phyloP scores from a whole-genome alignment of 83 land plant genomes.

The Diphasiastrum complanatum region DNA sequence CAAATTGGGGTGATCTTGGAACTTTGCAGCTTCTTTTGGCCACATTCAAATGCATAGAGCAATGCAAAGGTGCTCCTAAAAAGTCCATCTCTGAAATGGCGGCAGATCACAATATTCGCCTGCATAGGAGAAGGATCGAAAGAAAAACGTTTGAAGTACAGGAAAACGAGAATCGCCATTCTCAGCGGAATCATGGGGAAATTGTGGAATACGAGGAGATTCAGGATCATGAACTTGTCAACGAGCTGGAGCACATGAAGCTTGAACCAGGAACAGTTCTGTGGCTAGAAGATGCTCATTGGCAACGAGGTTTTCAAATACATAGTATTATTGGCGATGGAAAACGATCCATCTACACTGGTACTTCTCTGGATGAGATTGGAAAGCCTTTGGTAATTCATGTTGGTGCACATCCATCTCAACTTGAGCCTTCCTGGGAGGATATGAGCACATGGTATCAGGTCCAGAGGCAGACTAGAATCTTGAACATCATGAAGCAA shows the following conservation, averaged over 20 bases:
- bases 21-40: conserved; percentile 73
- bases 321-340: conserved; percentile 45
- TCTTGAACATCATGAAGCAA: conserved; percentile 74
- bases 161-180: conserved; percentile 53
- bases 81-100: conserved; percentile 73
- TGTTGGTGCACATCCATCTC: conserved; percentile 88
- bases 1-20: conserved; percentile 89
- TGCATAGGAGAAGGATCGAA: conserved; percentile 68
- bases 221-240: conserved; percentile 30
- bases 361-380: conserved; percentile 63
- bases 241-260: conserved; percentile 46
- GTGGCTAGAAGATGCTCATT: conserved; percentile 81
- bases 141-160: conserved; percentile 52
- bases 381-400: conserved; percentile 59
- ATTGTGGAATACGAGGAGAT: conserved; percentile 81
- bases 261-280: conserved; percentile 68
- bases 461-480: conserved; percentile 84
- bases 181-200: conserved; percentile 46
- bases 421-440: conserved; percentile 96
- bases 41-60: conserved; percentile 58
- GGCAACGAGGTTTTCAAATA: conserved; percentile 81
- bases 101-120: conserved; percentile 54
- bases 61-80: conserved; percentile 71
- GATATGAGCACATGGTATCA: conserved; percentile 93
- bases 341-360: conserved; percentile 46